Evolutionary conservation across 257 asterid species (phyloP), one percentile per base, ranked within the genome.

Genomic region (Jaltomata sinuosa): DNA sequence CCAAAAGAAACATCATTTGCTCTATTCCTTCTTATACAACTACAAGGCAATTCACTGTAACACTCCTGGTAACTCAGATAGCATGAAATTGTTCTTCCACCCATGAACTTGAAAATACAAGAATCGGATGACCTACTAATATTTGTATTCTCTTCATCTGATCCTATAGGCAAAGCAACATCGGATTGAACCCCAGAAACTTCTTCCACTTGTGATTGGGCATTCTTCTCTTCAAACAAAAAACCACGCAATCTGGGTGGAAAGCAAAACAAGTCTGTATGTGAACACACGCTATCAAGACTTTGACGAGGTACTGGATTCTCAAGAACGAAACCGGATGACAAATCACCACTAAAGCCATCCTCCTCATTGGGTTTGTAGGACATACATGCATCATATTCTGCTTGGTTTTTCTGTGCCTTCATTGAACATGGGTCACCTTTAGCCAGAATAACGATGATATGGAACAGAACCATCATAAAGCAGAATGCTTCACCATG

Each of bases 191-290:
- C 84, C 50, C 87, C 85, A 49, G 89, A 87, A 83, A 71, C 90
- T 72, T 84, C 90, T 54, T 78, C 62, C 21, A 82, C 78, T 67
- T 77, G 84, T 45, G 84, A 59, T 36, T 84, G 72, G 49, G 83
- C 83, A 86, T 81, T 87, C 45, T 64, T 79, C 57, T 84, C 88
- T 36, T 83, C 57, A 71, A 71, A 12, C 52, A 88, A 82, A 84
- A 86, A 72, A 49, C 87, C 94, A 59, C 88, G 79, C 82, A 93
- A 88, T 22, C 95, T 95, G 15, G 98, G 91, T 5, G 91, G 93
- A 85, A 94, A 95, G 89, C 98, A 95, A 84, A 94, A 93, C 54
- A 87, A 83, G 67, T 88, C 85, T 0, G 91, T 85, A 89, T 87
- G 68, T 6, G 90, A 91, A 85, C 97, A 94, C 74, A 88, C 83